phyloP scores from a whole-genome alignment of 2,329 filamentous ascomycete genomes.

The Xylaria sp. region DNA sequence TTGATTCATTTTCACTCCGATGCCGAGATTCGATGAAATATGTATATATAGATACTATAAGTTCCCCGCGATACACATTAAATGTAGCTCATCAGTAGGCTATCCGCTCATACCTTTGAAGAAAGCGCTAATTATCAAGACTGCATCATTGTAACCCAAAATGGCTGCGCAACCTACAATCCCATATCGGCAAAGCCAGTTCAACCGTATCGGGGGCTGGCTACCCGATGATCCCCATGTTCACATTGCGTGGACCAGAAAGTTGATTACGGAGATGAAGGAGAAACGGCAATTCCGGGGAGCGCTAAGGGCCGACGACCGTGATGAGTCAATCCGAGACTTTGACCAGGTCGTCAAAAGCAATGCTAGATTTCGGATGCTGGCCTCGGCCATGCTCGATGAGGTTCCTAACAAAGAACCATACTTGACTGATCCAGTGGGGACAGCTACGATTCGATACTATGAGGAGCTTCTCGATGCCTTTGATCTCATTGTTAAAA shows the following conservation, averaged over 20 bases:
- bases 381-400: slow-evolving; percentile 9
- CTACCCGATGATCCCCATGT: background rate
- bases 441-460: slow-evolving; percentile 8
- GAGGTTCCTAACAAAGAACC: slow-evolving; percentile 19
- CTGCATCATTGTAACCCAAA: background rate
- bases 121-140: background rate
- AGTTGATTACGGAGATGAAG: background rate
- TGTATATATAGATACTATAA: background rate
- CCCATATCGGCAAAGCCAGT: slow-evolving; percentile 1
- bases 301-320: background rate
- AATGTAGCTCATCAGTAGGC: background rate
- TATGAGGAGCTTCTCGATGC: slow-evolving; percentile 9
- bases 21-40: background rate
- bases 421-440: slow-evolving; percentile 1
- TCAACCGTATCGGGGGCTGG: slow-evolving; percentile 4
- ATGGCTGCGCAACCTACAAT: slow-evolving; percentile 8
- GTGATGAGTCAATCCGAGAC: background rate
- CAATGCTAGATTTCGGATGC: slow-evolving; percentile 9
- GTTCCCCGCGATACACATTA: background rate
- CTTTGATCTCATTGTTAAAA: slow-evolving; percentile 7
- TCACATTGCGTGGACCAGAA: slow-evolving; percentile 13
- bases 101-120: background rate
- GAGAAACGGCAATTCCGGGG: background rate
- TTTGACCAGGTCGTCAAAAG: slow-evolving; percentile 8
- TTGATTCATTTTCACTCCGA: background rate